These are phyloP conservation scores for Penicillium rolfsii DNA, from an alignment of 2,329 filamentous ascomycete species.

Conservation along the genomic window DNA sequence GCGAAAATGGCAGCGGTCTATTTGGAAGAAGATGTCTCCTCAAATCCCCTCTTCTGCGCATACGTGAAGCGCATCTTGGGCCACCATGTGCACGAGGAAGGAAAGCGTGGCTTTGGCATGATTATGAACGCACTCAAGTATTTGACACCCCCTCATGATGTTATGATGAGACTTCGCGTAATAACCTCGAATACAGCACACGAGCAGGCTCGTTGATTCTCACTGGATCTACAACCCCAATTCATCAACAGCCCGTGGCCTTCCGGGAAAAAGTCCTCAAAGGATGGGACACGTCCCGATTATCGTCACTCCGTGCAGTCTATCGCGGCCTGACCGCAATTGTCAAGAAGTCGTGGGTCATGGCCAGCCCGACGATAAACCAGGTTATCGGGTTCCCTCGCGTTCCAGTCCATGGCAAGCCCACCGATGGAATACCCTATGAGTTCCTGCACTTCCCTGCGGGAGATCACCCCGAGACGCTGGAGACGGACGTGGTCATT, in stretches of 20 bases:
- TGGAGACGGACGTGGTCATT: slow-evolving; percentile 81
- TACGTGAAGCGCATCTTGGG: slow-evolving; percentile 53
- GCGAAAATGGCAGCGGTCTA: slow-evolving; percentile 48
- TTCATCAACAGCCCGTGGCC: slow-evolving; percentile 58
- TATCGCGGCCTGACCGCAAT: slow-evolving; percentile 55
- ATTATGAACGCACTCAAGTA: slow-evolving; percentile 60
- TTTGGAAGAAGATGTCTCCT: slow-evolving; percentile 53
- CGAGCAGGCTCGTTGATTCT: slow-evolving; percentile 59
- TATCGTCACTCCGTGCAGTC: slow-evolving; percentile 56
- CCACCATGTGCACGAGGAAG: slow-evolving; percentile 53
- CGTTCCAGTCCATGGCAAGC: slow-evolving; percentile 57
- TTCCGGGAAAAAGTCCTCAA: slow-evolving; percentile 59
- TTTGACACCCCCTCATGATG: slow-evolving; percentile 17
- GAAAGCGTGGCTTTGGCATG: slow-evolving; percentile 53
- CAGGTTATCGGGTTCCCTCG: slow-evolving; percentile 58
- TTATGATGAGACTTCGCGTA: neutral
- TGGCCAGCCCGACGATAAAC: slow-evolving; percentile 55
- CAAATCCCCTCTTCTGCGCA: slow-evolving; percentile 55
- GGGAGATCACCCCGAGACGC: slow-evolving; percentile 56
- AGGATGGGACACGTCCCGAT: slow-evolving; percentile 56
- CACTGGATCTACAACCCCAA: slow-evolving; percentile 59
- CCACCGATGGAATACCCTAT: slow-evolving; percentile 57
- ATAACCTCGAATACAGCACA: slow-evolving; percentile 44
- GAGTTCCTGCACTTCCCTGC: slow-evolving; percentile 62
- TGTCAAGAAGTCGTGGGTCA: slow-evolving; percentile 57